Base-by-base conservation (phyloP, 2,329 filamentous ascomycete species). In the Ilyonectria sp. region DNA sequence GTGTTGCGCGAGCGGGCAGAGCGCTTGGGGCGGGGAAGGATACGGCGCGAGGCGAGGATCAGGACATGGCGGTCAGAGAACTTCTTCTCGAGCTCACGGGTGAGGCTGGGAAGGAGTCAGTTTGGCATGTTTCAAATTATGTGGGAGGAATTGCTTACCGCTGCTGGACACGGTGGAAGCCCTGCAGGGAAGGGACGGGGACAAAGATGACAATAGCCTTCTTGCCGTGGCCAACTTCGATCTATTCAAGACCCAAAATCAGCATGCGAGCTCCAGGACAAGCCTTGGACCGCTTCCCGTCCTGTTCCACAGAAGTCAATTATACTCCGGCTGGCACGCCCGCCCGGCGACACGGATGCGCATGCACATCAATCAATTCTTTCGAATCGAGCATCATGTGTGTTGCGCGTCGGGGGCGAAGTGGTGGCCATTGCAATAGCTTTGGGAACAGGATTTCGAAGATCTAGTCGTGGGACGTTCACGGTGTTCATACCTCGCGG, bases 141-240 rank as follows among this genome's bases (percentile, higher is more conserved):
- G 1, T 11, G 19, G 9, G 13, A 15, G 53, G 54, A 5, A 29
- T 66, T 73, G 86, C 92, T 87, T 95, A 98, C 95, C 96, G 95
- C 90, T 98, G 96, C 92, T 99, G 96, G 84, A 97, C 94, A 84
- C 96, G 95, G 93, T 98, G 96, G 94, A 98, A 99, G 85, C 94
- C 94, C 86, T 92, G 89, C 85, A 99, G 94, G 86, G 97, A 94
- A 87, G 96, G 96, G 86, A 99, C 96, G 85, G 96, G 96, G 91
- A 99, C 96, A 93, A 99, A 99, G 93, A 99, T 97, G 91, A 97
- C 95, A 90, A 99, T 96, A 84, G 96, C 96, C 93, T 98, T 99
- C 92, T 97, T 97, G 92, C 96, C 96, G 90, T 98, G 95, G 90
- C 96, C 96, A 89, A 98, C 95, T 91, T 99, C 96, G 90, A 99